These are phyloP conservation scores for Salix udensis DNA, from an alignment of 345 rosid genomes.

Conservation along the genomic window DNA sequence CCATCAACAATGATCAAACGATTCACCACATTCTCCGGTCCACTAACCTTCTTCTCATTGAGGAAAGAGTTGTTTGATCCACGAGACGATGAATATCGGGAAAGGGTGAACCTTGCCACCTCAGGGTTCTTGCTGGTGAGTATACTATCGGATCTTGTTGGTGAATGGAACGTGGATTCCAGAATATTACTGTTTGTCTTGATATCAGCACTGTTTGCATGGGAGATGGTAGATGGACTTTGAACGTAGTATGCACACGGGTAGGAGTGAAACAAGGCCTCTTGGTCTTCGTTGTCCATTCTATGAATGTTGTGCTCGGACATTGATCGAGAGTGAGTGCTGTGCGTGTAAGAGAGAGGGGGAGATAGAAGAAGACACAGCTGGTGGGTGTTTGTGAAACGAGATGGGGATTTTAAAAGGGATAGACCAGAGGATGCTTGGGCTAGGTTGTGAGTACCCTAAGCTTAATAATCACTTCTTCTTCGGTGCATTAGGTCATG, in stretches of 20 bases:
- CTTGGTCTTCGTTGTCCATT: constrained; percentile 48
- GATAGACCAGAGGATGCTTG: not conserved
- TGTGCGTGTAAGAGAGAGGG: not conserved
- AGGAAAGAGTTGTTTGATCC: constrained; percentile 45
- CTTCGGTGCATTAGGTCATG: not conserved
- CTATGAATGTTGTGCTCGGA: constrained; percentile 7
- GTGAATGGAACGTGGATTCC: constrained; percentile 39
- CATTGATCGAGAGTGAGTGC: not conserved
- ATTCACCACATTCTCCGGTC: constrained; percentile 23
- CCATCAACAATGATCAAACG: constrained; percentile 43
- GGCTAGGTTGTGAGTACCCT: not conserved
- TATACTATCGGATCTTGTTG: constrained; percentile 31
- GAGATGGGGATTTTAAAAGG: not conserved
- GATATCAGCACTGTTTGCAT: constrained; percentile 40
- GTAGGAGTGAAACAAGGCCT: constrained; percentile 32
- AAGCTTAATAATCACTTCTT: not conserved
- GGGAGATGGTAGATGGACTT: constrained; percentile 69
- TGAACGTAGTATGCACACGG: constrained; percentile 64
- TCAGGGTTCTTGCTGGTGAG: constrained; percentile 20
- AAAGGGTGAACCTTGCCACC: constrained; percentile 32
- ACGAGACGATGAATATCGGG: constrained; percentile 49
- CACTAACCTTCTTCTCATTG: constrained; percentile 27
- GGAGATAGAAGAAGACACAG: not conserved
- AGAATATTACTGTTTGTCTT: constrained; percentile 10
- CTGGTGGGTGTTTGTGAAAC: not conserved